Base-by-base conservation (phyloP, 306 rosid species). In the Canavalia gladiata region DNA sequence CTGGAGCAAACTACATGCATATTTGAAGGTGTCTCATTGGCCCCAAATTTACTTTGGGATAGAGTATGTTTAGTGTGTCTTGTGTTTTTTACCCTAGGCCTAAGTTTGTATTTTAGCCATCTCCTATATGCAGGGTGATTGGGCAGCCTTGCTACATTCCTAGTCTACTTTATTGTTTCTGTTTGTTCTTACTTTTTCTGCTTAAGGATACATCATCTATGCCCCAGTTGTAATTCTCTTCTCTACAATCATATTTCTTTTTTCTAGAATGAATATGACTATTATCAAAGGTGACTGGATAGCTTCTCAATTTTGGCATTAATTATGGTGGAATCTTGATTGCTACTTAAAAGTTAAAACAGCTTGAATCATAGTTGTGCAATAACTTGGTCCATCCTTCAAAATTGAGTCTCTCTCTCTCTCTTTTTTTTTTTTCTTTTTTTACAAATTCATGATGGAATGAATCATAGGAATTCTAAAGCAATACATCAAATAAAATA, bases 311-410 rank as follows among this genome's bases (percentile, higher is more conserved):
- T 41, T 50, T 56, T 11, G 25, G 31, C 33, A 28, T 67, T 68
- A 30, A 4, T 65, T 55, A 59, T 65, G 67, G 59, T 64, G 33
- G 63, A 73, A 54, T 52, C 67, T 64, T 31, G 35, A 12, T 82
- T 75, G 49, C 31, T 35, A 49, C 73, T n/a, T n/a, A n/a, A n/a
- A n/a, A n/a, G n/a, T 41, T 75, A 64, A 51, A 49, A 12, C 55
- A 41, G 5, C 75, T 33, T 72, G 68, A 82, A 54, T 60, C 33
- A 18, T 65, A 81, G 64, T 59, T 59, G 29, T 51, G 76, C 55
- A 58, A 69, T 46, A 39, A 29, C 33, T 28, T 50, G 56, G 72
- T 41, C 11, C 68, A 60, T 70, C 65, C 49, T 56, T 78, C 63
- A 59, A 84, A 57, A 9, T 83, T 66, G 49, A 2, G 30, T 11